Evolutionary conservation across 345 rosid species (phyloP).

Genomic region (Pistacia vera): DNA sequence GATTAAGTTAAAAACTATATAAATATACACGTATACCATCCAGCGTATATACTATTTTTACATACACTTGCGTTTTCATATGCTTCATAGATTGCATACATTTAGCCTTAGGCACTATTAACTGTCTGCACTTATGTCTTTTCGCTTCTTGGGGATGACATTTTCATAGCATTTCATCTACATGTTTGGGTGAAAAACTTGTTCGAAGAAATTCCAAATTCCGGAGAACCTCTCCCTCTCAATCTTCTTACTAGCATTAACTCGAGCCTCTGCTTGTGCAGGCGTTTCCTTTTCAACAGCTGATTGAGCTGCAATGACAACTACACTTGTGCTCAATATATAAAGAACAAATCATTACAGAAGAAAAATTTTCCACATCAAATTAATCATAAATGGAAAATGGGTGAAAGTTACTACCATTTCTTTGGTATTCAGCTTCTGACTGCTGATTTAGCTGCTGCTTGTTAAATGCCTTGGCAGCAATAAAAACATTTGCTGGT

Average conservation of each 20-base stretch:
- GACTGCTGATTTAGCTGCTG: constrained; percentile 42
- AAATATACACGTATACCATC: too few species aligned
- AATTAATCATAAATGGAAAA: not conserved
- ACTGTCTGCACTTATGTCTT: not conserved
- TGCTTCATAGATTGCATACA: not conserved
- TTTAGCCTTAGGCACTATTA: not conserved
- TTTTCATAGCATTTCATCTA: constrained; percentile 12
- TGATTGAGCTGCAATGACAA: constrained; percentile 29
- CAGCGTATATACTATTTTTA: not conserved
- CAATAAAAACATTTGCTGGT: constrained; percentile 53
- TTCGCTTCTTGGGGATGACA: not conserved
- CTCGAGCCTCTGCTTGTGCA: constrained; percentile 58
- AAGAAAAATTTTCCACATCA: not conserved
- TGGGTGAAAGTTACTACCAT: constrained; percentile 18
- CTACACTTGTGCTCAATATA: not conserved
- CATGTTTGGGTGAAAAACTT: constrained; percentile 24
- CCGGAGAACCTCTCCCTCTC: constrained; percentile 38
- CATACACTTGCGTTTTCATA: not conserved
- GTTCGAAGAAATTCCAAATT: constrained; percentile 37
- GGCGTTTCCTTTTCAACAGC: constrained; percentile 54
- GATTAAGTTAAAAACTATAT: too few species aligned
- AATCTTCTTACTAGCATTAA: constrained; percentile 39
- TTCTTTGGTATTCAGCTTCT: constrained; percentile 16
- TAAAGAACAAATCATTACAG: not conserved
- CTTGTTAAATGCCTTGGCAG: constrained; percentile 50